phyloP scores from a whole-genome alignment of 2,329 filamentous ascomycete species.

The Tolypocladium amazonense region DNA sequence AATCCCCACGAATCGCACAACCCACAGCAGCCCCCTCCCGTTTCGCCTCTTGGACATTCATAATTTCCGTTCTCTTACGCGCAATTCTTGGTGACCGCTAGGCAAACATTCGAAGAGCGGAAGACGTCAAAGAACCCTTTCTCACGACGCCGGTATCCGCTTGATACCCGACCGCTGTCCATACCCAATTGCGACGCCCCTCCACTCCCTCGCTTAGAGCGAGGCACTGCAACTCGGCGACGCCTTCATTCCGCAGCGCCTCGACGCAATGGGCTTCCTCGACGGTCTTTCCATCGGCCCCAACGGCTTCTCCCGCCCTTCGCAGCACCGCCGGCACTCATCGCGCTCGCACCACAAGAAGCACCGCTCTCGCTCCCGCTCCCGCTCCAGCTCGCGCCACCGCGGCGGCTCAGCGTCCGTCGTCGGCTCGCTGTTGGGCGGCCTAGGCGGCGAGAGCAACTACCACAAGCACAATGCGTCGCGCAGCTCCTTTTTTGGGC shows the following conservation, averaged over 20 bases:
- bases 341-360: slow-evolving; percentile 22
- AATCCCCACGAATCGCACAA: neutral
- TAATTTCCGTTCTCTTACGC: neutral
- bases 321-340: slow-evolving; percentile 14
- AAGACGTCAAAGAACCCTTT: neutral
- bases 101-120: neutral
- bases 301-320: slow-evolving; percentile 14
- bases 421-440: slow-evolving; percentile 18
- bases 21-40: neutral
- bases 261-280: slow-evolving; percentile 20
- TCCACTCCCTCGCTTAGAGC: neutral
- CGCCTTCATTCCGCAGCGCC: neutral
- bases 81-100: neutral
- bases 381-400: slow-evolving; percentile 21
- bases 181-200: neutral
- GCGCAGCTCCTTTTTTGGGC: slow-evolving; percentile 35
- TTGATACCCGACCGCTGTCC: neutral
- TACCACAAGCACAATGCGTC: slow-evolving; percentile 29
- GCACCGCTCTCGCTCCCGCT: slow-evolving; percentile 25
- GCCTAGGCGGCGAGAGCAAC: slow-evolving; percentile 16
- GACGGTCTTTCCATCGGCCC: slow-evolving; percentile 21
- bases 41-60: neutral
- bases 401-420: slow-evolving; percentile 20
- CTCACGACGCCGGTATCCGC: neutral
- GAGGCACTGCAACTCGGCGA: neutral